These are phyloP conservation scores for Ascochyta fabae DNA, from an alignment of 2,329 filamentous ascomycete species.

Conservation along the genomic window DNA sequence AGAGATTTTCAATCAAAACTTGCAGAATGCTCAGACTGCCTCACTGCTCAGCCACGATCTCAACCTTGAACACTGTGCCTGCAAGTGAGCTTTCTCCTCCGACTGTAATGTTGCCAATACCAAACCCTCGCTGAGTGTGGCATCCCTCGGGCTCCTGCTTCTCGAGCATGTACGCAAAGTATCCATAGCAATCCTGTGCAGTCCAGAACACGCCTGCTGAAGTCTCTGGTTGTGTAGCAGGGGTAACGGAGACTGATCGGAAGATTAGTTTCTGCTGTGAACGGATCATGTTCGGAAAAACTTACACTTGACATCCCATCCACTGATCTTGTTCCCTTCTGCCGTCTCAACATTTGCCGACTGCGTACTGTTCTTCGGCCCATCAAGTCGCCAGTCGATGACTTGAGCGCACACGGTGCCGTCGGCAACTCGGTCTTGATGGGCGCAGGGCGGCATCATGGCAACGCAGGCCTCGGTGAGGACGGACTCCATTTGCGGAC, in stretches of 20 bases:
- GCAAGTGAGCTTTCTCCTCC: constrained; percentile 30
- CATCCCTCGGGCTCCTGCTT: constrained; percentile 31
- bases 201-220: constrained; percentile 32
- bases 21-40: too few species aligned
- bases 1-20: too few species aligned
- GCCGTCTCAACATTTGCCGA: constrained; percentile 24
- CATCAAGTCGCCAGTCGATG: constrained; percentile 26
- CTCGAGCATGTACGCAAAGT: constrained; percentile 32
- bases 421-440: constrained; percentile 21
- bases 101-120: constrained; percentile 30
- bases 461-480: constrained; percentile 36
- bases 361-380: constrained; percentile 25
- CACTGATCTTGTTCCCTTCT: constrained; percentile 25
- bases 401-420: constrained; percentile 26
- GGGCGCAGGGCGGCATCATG: constrained; percentile 39
- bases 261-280: constrained; percentile 1
- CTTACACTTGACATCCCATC: constrained; percentile 32
- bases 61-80: constrained; percentile 31
- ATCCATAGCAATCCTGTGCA: constrained; percentile 38
- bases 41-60: constrained; percentile 21
- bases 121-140: constrained; percentile 24
- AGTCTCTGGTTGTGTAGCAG: constrained; percentile 21
- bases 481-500: constrained; percentile 27
- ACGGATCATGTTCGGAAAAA: neutral
- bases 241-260: constrained; percentile 33